Base-by-base conservation (phyloP, 179 eudicot species). In the Nepenthes alata region DNA sequence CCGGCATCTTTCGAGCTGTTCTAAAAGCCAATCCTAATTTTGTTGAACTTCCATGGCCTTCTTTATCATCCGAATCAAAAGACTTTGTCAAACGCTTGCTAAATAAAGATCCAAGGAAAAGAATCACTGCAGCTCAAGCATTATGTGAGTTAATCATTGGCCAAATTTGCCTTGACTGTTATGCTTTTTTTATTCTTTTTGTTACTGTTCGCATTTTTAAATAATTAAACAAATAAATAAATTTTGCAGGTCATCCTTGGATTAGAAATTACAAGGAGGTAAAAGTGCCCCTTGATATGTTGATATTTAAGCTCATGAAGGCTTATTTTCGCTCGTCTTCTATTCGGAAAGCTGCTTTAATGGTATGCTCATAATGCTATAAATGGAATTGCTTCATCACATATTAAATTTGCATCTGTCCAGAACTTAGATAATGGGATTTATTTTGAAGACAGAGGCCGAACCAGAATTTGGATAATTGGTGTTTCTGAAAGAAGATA, bases 181-280 rank as follows among this genome's bases (percentile, higher is more conserved):
- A 6, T 2, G 6, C 8, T 55, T 12, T 61, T 9, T 57, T 10
- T 45, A 11, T 53, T 7, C 39, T 59, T 35, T 63, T 34, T 36
- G 13, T 13, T 62, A 53, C 45, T 63, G 6, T 34, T 50, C 12
- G 15, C 59, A 9, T 37, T 61, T 52, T 54, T 37, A 56, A 25
- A 25, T 25, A 25, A 25, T 25, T 25, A 25, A 25, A 25, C 25
- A 25, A 25, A 25, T 25, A 25, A 25, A 25, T 25, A 25, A 25
- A 25, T 25, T 25, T 58, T 73, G 13, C 81, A 83, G 88, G 86
- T 71, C 89, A 81, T 81, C 82, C 86, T 13, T 84, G 89, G 89
- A 64, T 84, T 39, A 62, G 74, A 35, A 74, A 65, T 71, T 56
- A 64, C 68, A 61, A 64, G 8, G 71, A 36, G 11, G 67, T 73